Conservation (phyloP, 306 rosid species). For the Vigna nakashimae region DNA sequence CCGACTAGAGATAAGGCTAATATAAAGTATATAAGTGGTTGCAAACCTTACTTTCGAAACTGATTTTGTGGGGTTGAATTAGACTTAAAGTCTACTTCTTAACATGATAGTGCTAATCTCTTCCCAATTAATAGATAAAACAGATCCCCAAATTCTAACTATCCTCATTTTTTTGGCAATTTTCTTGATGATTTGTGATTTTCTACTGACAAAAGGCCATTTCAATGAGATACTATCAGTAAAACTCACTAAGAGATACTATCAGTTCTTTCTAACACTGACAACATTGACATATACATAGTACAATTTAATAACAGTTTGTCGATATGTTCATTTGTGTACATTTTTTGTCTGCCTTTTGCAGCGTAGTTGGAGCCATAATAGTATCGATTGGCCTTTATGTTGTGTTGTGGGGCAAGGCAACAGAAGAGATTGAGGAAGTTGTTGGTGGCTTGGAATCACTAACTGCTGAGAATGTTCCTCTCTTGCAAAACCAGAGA, state of each 20-base stretch:
- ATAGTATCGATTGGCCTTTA: conserved; percentile 84
- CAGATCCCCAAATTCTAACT: neutral
- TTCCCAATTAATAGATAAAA: too few species aligned
- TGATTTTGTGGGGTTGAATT: too few species aligned
- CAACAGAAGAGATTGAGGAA: conserved; percentile 62
- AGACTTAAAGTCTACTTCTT: too few species aligned
- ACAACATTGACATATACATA: neutral
- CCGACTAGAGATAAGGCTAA: too few species aligned
- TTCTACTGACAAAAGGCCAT: neutral
- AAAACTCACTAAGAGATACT: neutral
- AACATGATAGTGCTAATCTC: too few species aligned
- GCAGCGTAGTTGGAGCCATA: conserved; percentile 82
- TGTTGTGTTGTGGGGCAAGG: conserved; percentile 88
- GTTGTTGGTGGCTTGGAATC: conserved; percentile 53
- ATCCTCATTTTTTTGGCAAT: neutral
- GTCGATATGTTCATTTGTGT: conserved; percentile 5
- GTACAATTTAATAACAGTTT: neutral
- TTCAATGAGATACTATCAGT: conserved; percentile 1
- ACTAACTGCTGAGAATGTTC: conserved; percentile 59
- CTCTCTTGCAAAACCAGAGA: conserved; percentile 64
- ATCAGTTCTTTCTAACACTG: neutral
- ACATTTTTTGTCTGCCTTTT: conserved; percentile 25
- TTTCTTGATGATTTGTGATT: neutral
- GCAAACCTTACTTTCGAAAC: too few species aligned
- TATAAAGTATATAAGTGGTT: too few species aligned